Conservation (phyloP, 2,329 filamentous ascomycete species). For the Fusarium udum region DNA sequence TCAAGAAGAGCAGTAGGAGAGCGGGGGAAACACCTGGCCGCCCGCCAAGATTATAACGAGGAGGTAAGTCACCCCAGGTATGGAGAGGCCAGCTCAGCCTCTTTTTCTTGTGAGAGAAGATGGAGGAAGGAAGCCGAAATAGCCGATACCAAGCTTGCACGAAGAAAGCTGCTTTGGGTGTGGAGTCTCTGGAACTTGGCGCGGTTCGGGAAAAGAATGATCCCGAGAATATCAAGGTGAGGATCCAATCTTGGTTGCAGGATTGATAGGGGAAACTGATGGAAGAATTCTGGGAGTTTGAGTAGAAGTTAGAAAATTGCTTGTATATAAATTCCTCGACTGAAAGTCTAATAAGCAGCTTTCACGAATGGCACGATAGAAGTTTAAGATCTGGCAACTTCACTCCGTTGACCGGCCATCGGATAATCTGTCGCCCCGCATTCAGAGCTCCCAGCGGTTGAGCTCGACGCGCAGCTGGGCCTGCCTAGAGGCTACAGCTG, state of each 20-base stretch:
- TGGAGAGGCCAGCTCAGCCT: conserved; percentile 48
- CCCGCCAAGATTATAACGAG: conserved; percentile 36
- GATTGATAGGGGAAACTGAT: neutral
- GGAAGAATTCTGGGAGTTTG: neutral
- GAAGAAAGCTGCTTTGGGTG: conserved; percentile 30
- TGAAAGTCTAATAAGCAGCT: neutral
- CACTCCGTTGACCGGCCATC: conserved; percentile 17
- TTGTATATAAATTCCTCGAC: neutral
- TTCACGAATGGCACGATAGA: neutral
- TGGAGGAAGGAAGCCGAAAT: conserved; percentile 41
- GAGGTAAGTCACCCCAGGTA: conserved; percentile 7
- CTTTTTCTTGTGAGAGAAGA: conserved; percentile 28
- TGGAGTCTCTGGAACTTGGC: conserved; percentile 12
- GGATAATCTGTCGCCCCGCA: conserved; percentile 44
- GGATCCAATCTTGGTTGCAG: neutral
- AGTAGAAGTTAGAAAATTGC: neutral
- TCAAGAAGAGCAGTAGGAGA: conserved; percentile 21
- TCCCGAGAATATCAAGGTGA: neutral
- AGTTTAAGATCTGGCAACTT: neutral
- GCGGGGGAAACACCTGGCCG: conserved; percentile 35
- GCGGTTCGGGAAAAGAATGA: neutral
- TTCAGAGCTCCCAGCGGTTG: conserved; percentile 33
- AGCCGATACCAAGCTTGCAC: conserved; percentile 39
- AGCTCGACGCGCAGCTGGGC: conserved; percentile 53
- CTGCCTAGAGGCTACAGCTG: conserved; percentile 48